Evolutionary conservation across 2,329 filamentous ascomycete genomes (phyloP), one percentile per base, ranked within the genome.

Genomic region (Helminthosporium solani): DNA sequence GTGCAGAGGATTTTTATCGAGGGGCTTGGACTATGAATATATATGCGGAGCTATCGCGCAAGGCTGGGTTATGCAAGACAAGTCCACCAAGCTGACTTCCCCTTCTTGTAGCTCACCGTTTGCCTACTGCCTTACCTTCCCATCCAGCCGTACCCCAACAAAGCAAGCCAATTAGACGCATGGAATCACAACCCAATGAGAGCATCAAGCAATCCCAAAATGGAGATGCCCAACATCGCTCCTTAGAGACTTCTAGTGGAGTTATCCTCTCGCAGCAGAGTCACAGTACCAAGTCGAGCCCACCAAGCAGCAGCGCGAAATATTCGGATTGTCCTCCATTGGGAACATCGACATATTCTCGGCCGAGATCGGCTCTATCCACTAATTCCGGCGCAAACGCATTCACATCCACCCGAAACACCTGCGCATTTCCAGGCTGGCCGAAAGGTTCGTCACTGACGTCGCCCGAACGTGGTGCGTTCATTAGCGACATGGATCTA

Each of bases 381-480:
- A 41, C 39, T 31, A 33, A 41, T 41, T 41, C 39, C 18, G 39
- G n/a, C 28, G 39, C 39, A 41, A 25, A 25, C 9, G 23, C 23
- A 25, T 25, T 25, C 23, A 25, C 23, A 25, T 25, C 9, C 23
- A 34, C 40, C 40, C 19, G 28, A 35, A 35, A 34, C 40, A 35
- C 28, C 31, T 42, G 40, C 31, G 40, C 40, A 42, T 42, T 34
- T 35, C 40, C 40, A 21, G 31, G 40, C 40, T 42, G 28, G 40
- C 31, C 40, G 23, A 42, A n/a, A 42, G 40, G 40, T 35, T 34
- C 31, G 31, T 42, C 40, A 42, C 40, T 42, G 18, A 35, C 40
- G 31, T 35, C 28, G 28, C 40, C 28, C 31, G 31, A 42, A 42
- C 40, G 30, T 35, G 28, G 40, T 30, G 40, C 40, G 28, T 35